Evolutionary conservation across 139 green algal genomes (phyloP), one percentile per base, ranked within the genome.

Genomic region (Tetraselmis chui): DNA sequence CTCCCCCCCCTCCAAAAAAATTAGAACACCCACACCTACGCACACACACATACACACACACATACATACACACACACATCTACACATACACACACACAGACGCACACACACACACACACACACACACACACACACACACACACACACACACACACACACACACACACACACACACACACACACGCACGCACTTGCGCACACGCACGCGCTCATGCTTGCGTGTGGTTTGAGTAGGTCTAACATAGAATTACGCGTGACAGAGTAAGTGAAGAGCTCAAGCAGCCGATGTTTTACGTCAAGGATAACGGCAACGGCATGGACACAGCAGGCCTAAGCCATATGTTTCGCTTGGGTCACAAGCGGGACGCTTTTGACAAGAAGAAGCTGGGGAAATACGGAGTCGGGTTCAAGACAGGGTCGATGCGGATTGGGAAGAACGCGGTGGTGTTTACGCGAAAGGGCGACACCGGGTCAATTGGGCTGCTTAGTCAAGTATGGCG

Each of bases 401-500:
- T 85, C n/a, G 84, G 84, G 18, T 88, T 88, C 84, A 88, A 88
- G 59, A 86, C 84, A 27, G 84, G 84, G 18, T 85, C 80, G 25
- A 88, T 88, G 84, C 82, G 84, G 2, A 75, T 88, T 26, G 84
- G 80, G 31, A 80, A 88, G 5, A 82, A 88, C 67, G 84, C 45
- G 31, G 25, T 88, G 23, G 83, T 88, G 28, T 81, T 88, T 2
- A 88, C 84, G 18, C 74, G 76, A 2, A 29, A 82, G 27, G 76
- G 80, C 59, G 75, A 59, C 1, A 75, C 77, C 24, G 82, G 76
- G 2, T 74, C 32, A 30, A 77, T 80, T 18, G 84, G 76, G 2
- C 59, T 88, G 11, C 81, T 88, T 1, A 86, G 81, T 5, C 45
- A 79, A 28, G 45, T 67, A 18, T 18, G 45, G 18, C n/a, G n/a